A percentile compares a stretch with the other conserved stretches of the same genome.
These are phyloP conservation scores for Bipolaris sorokiniana DNA, from an alignment of 2,329 filamentous ascomycete genomes.

Conservation along the genomic window DNA sequence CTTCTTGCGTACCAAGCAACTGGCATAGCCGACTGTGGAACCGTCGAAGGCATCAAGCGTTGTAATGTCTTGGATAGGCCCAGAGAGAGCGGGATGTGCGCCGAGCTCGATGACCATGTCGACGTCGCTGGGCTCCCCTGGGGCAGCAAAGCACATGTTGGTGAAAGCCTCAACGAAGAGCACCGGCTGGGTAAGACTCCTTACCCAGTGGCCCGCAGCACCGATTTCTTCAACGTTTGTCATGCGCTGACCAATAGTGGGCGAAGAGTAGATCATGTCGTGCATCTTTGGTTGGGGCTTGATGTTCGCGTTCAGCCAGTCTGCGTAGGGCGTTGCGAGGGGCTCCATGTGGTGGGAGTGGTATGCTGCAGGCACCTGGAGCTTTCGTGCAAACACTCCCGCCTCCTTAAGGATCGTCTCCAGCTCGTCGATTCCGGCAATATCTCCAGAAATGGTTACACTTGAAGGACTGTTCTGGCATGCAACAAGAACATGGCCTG, in stretches of 20 bases:
- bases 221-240: not conserved
- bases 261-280: not conserved
- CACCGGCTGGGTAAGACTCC: not conserved
- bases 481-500: slow-evolving; percentile 16
- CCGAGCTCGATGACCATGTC: slow-evolving; percentile 1
- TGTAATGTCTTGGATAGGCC: not conserved
- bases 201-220: not conserved
- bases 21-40: not conserved
- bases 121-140: not conserved
- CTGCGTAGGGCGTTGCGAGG: slow-evolving; percentile 16
- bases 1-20: not conserved
- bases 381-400: slow-evolving; percentile 47
- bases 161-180: not conserved
- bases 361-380: slow-evolving; percentile 54
- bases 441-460: slow-evolving; percentile 54
- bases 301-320: slow-evolving; percentile 5
- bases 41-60: not conserved
- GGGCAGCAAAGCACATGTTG: not conserved
- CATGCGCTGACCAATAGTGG: not conserved
- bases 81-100: not conserved
- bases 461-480: slow-evolving; percentile 48
- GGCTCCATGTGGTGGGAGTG: slow-evolving; percentile 54
- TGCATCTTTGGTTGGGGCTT: slow-evolving; percentile 12
- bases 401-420: slow-evolving; percentile 41
- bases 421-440: slow-evolving; percentile 43